Evolutionary conservation across 345 rosid genomes (phyloP).

Genomic region (Rhodamnia rubescens): DNA sequence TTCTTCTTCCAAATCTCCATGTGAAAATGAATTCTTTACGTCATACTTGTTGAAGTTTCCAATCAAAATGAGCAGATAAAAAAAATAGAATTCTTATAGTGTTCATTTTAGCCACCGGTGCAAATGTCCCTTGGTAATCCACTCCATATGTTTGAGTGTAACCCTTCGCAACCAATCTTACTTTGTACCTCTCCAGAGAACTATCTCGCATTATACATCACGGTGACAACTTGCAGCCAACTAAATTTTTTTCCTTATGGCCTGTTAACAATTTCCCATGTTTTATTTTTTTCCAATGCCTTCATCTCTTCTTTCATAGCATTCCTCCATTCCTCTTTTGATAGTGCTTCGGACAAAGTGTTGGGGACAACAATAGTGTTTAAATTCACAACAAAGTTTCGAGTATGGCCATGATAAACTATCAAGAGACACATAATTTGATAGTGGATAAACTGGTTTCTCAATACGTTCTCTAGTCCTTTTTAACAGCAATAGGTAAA

Average conservation of each 20-base stretch:
- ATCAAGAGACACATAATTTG: not conserved
- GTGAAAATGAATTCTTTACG: too few relatives aligned
- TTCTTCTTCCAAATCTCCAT: not conserved
- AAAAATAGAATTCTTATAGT: too few relatives aligned
- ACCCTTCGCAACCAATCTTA: not conserved
- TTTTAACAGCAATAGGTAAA: too few relatives aligned
- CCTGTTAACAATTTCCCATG: not conserved
- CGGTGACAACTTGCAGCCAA: not conserved
- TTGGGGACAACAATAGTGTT: not conserved
- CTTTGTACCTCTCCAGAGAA: not conserved
- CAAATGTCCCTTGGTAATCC: not conserved
- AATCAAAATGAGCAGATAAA: not conserved
- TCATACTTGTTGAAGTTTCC: too few relatives aligned
- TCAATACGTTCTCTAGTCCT: not conserved
- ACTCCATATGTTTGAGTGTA: not conserved
- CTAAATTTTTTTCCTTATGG: not conserved
- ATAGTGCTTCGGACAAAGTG: not conserved
- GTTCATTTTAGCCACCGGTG: not conserved
- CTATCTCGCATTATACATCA: not conserved
- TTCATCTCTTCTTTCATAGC: not conserved
- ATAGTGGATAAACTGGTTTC: not conserved
- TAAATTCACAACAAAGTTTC: not conserved
- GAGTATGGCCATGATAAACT: not conserved
- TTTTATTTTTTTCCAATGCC: too few relatives aligned
- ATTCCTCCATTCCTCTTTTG: not conserved